Evolutionary conservation across 2,329 filamentous ascomycete genomes (phyloP), one percentile per base, ranked within the genome.

Genomic region (Aureobasidium subglaciale): DNA sequence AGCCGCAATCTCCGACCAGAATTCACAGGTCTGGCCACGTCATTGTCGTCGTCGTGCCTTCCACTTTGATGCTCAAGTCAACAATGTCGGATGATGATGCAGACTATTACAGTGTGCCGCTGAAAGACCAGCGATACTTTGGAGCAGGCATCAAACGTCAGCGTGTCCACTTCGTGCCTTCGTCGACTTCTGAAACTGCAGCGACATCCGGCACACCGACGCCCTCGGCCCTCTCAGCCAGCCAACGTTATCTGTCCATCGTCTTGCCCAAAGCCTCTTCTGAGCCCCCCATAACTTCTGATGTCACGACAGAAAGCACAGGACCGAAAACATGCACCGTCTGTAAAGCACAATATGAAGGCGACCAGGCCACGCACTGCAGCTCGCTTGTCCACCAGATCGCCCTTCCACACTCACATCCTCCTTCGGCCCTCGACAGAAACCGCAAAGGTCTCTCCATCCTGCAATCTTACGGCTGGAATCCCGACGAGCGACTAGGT

Each of bases 321-420:
- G 25, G 7, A 3, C 30, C 32, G 6, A 49, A n/a, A 5, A 30
- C 18, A 25, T 56, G 54, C 37, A 45, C 42, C n/a, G 22, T 49
- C 13, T 56, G 54, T 30, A 50, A 49, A 16, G 18, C 16, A n/a
- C 27, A 38, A 30, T 55, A 45, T 4, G 3, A 25, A 16, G 50
- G 59, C 68, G 63, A 55, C n/a, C 22, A 55, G 16, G 53, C 53
- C 15, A 27, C 24, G 11, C 86, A 87, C 67, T 80, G 83, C 63
- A 74, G 78, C 24, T 85, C 80, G 29, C 76, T 88, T 55, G 83
- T 84, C 6, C 88, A 91, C 64, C 87, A 90, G 71, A 78, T 87
- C 34, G 84, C 80, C 59, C 73, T 90, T 1, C 68, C 75, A 4
- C 86, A 89, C 65, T 85, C 85, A 0, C 83, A 87, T 57, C 85